phyloP scores from a whole-genome alignment of 73 alveolate genomes.

The Durusdinium trenchii region DNA sequence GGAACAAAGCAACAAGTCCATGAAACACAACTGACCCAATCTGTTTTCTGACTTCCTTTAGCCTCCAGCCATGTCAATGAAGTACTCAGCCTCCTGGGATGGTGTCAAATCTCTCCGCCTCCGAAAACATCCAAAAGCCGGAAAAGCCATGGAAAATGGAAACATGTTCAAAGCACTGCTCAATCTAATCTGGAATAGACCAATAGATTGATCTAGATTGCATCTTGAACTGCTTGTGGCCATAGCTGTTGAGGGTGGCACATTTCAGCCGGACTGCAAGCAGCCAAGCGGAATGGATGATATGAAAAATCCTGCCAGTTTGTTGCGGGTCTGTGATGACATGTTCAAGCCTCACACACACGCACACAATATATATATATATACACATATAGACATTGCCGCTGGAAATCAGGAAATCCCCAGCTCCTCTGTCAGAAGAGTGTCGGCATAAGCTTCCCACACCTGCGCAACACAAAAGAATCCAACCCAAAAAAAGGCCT shows the following conservation, averaged over 20 bases:
- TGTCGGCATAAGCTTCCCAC: slow-evolving; percentile 89
- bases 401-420: neutral
- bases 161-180: too few relatives aligned
- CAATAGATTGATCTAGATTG: too few relatives aligned
- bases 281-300: slow-evolving; percentile 85
- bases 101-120: slow-evolving; percentile 71
- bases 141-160: too few relatives aligned
- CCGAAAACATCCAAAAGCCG: neutral
- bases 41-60: too few relatives aligned
- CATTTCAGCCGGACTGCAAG: slow-evolving; percentile 66
- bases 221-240: too few relatives aligned
- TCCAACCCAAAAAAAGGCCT: neutral
- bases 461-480: neutral
- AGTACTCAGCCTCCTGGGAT: slow-evolving; percentile 85
- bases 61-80: slow-evolving; percentile 66
- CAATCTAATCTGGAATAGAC: too few relatives aligned
- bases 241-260: neutral
- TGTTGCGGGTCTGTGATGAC: too few relatives aligned
- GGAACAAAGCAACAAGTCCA: too few relatives aligned
- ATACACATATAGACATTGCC: neutral
- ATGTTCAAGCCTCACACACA: neutral
- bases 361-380: neutral
- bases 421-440: slow-evolving; percentile 61
- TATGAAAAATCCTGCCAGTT: slow-evolving; percentile 51
- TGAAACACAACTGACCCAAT: too few relatives aligned